Percentiles rank a stretch among this genome's conserved stretches.
Conservation (phyloP, 495 filamentous ascomycete genomes). For the Aspergillus funiculosus region DNA sequence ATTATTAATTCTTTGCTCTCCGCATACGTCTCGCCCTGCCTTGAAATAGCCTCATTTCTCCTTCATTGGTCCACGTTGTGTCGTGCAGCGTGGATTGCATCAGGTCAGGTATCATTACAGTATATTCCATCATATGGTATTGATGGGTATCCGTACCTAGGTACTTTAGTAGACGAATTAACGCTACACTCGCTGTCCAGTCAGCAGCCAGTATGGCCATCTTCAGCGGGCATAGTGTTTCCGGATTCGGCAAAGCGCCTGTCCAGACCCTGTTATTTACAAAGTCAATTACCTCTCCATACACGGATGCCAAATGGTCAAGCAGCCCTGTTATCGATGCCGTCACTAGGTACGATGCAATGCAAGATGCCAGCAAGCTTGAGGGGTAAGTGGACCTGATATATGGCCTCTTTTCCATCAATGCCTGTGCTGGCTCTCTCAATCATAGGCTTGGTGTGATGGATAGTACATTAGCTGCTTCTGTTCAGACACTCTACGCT, state of each 20-base stretch:
- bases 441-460: not conserved
- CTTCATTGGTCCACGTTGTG: slow-evolving; percentile 24
- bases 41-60: not conserved
- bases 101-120: slow-evolving; percentile 7
- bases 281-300: not conserved
- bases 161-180: not conserved
- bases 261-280: not conserved
- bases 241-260: not conserved
- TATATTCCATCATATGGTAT: not conserved
- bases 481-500: too few species aligned
- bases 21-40: not conserved
- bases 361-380: not conserved
- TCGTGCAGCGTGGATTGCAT: not conserved
- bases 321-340: slow-evolving; percentile 1
- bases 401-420: not conserved
- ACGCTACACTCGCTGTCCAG: not conserved
- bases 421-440: too few species aligned
- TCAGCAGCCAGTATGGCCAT: not conserved
- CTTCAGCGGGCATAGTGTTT: not conserved
- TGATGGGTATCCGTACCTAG: too few species aligned
- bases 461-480: slow-evolving; percentile 1
- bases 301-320: too few species aligned
- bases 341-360: slow-evolving; percentile 4
- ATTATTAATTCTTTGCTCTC: slow-evolving; percentile 3
- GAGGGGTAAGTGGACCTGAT: too few species aligned